Percentiles rank a stretch among this genome's conserved stretches.
These are phyloP conservation scores for Curvularia lunata DNA, from an alignment of 2,329 filamentous ascomycete genomes.

Conservation along the genomic window DNA sequence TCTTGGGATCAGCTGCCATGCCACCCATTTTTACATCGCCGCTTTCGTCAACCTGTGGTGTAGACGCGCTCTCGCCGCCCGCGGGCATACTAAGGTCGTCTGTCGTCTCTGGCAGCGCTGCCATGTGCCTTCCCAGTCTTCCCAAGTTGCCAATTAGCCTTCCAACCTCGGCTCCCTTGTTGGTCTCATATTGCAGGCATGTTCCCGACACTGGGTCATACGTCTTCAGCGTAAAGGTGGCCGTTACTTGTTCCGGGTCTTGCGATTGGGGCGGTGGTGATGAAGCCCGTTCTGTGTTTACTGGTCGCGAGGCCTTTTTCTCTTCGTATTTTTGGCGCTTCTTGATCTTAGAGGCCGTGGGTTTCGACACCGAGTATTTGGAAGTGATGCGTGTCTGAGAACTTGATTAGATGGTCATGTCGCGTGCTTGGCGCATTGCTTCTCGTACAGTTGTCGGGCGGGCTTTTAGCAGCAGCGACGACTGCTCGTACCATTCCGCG, in stretches of 20 bases:
- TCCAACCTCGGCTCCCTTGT: slow-evolving; percentile 88
- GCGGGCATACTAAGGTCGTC: slow-evolving; percentile 49
- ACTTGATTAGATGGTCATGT: slow-evolving; percentile 16
- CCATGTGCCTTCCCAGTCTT: slow-evolving; percentile 70
- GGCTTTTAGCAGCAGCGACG: slow-evolving; percentile 81
- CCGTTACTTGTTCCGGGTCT: slow-evolving; percentile 50
- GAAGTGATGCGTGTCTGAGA: slow-evolving; percentile 85
- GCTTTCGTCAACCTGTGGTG: slow-evolving; percentile 42
- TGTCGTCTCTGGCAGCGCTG: slow-evolving; percentile 53
- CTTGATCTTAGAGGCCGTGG: slow-evolving; percentile 39
- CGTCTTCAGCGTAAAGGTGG: slow-evolving; percentile 82
- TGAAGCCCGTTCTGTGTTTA: slow-evolving; percentile 29
- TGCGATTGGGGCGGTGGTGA: slow-evolving; percentile 38
- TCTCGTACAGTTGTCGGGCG: slow-evolving; percentile 77
- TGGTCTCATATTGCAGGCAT: slow-evolving; percentile 88
- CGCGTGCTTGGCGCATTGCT: slow-evolving; percentile 12
- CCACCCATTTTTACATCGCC: slow-evolving; percentile 41
- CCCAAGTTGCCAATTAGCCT: slow-evolving; percentile 80
- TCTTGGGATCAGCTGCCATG: slow-evolving; percentile 24
- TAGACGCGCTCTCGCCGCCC: slow-evolving; percentile 36
- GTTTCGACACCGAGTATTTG: slow-evolving; percentile 77
- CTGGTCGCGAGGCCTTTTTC: slow-evolving; percentile 39
- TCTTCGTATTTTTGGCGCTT: slow-evolving; percentile 44
- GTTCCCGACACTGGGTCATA: slow-evolving; percentile 83
- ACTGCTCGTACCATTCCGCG: slow-evolving; percentile 91